Conservation (phyloP, 2,329 filamentous ascomycete genomes). For the Calonectria naviculata region DNA sequence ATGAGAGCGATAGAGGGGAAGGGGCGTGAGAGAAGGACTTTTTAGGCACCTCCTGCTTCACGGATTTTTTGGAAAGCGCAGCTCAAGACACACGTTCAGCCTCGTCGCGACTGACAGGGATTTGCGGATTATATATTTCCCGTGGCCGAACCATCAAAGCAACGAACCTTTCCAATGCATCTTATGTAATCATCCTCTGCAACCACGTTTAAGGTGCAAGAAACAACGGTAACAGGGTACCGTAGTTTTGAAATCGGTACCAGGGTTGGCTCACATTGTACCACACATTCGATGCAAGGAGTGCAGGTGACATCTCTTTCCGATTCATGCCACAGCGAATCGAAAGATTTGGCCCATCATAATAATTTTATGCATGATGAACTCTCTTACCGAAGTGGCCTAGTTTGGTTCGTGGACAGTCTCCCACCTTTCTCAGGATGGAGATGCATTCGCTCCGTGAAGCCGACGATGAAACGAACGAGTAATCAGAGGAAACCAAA, state of each 20-base stretch:
- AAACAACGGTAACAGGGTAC: background rate
- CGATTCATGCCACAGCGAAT: background rate
- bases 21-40: constrained; percentile 23
- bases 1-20: constrained; percentile 19
- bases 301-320: background rate
- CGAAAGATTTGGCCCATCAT: background rate
- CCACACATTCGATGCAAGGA: constrained; percentile 13
- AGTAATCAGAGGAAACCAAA: background rate
- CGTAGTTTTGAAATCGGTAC: background rate
- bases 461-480: background rate
- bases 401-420: background rate
- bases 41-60: constrained; percentile 28
- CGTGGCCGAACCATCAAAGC: constrained; percentile 9
- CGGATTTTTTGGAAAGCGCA: constrained; percentile 40
- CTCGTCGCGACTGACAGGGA: constrained; percentile 41
- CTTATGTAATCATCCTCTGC: constrained; percentile 24
- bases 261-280: background rate
- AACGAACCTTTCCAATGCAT: background rate
- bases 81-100: constrained; percentile 41
- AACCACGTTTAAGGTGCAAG: too few species aligned
- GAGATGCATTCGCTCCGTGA: background rate
- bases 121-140: constrained; percentile 30
- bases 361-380: background rate
- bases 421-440: background rate
- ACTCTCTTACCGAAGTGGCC: background rate